Evolutionary conservation across 257 asterid genomes (phyloP).

Genomic region (Solanum bulbocastanum): DNA sequence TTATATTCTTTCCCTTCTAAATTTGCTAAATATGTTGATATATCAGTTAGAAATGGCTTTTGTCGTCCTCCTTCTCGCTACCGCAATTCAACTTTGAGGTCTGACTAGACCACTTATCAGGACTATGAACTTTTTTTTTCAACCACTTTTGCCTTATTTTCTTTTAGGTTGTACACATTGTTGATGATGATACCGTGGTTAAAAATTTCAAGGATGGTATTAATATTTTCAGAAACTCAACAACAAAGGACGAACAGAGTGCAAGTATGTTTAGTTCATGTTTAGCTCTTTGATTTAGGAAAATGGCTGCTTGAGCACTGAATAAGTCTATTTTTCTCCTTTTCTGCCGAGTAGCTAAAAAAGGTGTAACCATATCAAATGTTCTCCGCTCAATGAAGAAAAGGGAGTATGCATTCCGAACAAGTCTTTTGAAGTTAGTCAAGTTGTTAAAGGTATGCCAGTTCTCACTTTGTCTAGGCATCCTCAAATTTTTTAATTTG

Average conservation of each 20-base stretch:
- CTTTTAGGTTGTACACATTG: slow-evolving; percentile 51
- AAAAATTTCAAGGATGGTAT: slow-evolving; percentile 23
- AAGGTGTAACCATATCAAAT: slow-evolving; percentile 30
- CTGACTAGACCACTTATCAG: neutral
- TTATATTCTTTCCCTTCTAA: neutral
- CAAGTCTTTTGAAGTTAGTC: slow-evolving; percentile 34
- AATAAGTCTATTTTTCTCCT: slow-evolving; percentile 3
- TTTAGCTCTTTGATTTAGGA: neutral
- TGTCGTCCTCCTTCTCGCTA: neutral
- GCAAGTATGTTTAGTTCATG: slow-evolving; percentile 17
- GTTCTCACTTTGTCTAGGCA: neutral
- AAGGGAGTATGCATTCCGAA: slow-evolving; percentile 49
- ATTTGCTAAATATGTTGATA: neutral
- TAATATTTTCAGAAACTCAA: slow-evolving; percentile 32
- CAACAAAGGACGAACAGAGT: slow-evolving; percentile 23
- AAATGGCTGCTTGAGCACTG: slow-evolving; percentile 14
- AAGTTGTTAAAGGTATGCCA: slow-evolving; percentile 35
- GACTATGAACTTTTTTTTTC: neutral
- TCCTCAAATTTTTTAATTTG: neutral
- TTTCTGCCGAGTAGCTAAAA: slow-evolving; percentile 29
- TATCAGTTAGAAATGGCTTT: neutral
- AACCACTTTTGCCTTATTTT: neutral
- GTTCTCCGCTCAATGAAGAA: slow-evolving; percentile 43
- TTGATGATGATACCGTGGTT: slow-evolving; percentile 32
- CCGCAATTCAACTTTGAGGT: neutral